Percentiles rank a stretch among this genome's conserved stretches.
These are phyloP conservation scores for Pythium volutum DNA, from an alignment of 352 stramenopile genomes.

Conservation along the genomic window DNA sequence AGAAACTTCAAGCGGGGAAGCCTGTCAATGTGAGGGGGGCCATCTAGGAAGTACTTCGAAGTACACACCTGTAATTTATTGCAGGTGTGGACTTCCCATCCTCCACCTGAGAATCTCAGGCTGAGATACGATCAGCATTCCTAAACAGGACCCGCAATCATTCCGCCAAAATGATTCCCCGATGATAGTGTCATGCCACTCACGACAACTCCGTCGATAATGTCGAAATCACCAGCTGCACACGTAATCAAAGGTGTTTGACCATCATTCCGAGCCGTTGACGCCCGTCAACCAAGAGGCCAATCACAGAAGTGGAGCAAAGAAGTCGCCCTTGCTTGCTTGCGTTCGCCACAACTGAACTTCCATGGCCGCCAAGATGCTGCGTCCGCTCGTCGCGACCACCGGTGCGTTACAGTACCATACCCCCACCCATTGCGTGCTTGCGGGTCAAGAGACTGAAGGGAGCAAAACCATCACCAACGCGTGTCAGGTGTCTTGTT, in stretches of 20 bases:
- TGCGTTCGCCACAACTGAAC: neutral
- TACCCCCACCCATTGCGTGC: neutral
- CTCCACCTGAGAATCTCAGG: no score
- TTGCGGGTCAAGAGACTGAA: neutral
- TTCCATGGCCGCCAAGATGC: constrained; percentile 8
- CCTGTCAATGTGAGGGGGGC: no score
- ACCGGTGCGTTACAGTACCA: constrained; percentile 14
- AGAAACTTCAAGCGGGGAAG: no score
- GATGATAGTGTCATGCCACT: no score
- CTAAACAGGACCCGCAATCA: constrained; percentile 7
- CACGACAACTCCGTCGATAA: neutral
- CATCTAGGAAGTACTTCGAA: no score
- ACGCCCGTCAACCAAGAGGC: constrained; percentile 2
- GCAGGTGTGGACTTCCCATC: no score
- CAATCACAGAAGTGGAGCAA: constrained; percentile 8
- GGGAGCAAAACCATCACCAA: neutral
- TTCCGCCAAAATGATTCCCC: no score
- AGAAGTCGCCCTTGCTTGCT: no score
- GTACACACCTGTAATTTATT: no score
- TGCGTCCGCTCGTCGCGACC: constrained; percentile 18
- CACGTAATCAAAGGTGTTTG: neutral
- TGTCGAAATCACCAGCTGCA: neutral
- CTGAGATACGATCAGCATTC: no score
- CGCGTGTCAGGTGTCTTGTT: constrained; percentile 33
- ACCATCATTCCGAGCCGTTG: constrained; percentile 11